Conservation (phyloP, 2,329 filamentous ascomycete species). For the Arthrinium puccinioides region DNA sequence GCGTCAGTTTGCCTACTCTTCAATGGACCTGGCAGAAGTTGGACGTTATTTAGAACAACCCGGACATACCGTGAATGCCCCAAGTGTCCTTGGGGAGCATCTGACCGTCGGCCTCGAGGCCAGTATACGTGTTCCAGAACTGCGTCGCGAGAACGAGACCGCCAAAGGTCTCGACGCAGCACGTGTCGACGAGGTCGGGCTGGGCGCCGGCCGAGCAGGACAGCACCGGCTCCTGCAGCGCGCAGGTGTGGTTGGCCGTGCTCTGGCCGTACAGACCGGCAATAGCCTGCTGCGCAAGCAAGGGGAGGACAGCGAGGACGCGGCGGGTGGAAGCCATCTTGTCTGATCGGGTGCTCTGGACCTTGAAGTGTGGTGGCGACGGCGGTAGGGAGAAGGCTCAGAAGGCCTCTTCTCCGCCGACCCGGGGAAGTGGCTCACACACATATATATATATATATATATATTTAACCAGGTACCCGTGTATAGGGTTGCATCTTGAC, state of each 20-base stretch:
- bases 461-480: too few species aligned
- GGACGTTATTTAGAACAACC: background rate
- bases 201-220: slow-evolving; percentile 42
- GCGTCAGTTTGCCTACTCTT: background rate
- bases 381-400: too few species aligned
- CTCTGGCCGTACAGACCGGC: slow-evolving; percentile 37
- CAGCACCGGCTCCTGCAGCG: slow-evolving; percentile 31
- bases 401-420: too few species aligned
- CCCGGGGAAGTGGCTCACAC: too few species aligned
- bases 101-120: slow-evolving; percentile 49
- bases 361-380: too few species aligned
- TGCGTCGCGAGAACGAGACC: slow-evolving; percentile 56
- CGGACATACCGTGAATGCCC: slow-evolving; percentile 47
- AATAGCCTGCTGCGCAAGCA: slow-evolving; percentile 19
- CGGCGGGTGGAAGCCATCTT: background rate
- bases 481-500: too few species aligned
- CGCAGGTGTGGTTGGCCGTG: slow-evolving; percentile 49
- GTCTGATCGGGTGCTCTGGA: background rate
- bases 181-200: slow-evolving; percentile 45
- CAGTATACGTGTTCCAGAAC: slow-evolving; percentile 59
- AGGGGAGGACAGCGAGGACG: slow-evolving; percentile 11
- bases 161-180: slow-evolving; percentile 59
- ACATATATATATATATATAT: too few species aligned
- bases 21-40: background rate
- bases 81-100: slow-evolving; percentile 48